These are phyloP conservation scores for Pichia thaimueangensis DNA, from an alignment of 805 yeast species.

Conservation along the genomic window DNA sequence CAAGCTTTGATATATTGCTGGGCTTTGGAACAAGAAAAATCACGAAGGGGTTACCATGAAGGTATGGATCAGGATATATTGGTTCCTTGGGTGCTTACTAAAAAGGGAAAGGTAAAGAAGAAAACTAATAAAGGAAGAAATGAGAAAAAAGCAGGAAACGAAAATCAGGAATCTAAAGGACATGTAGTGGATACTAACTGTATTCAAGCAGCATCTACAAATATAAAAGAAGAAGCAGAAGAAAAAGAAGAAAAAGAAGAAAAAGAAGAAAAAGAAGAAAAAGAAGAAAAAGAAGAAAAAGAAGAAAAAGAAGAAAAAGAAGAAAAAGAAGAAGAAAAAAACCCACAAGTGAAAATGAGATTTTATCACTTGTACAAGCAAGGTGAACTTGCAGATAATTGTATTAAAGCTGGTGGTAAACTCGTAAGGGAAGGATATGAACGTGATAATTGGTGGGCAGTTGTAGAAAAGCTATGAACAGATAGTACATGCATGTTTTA, in stretches of 20 bases:
- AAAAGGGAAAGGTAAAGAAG: conserved; percentile 35
- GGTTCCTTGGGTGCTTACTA: conserved; percentile 89
- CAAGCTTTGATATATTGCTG: conserved; percentile 82
- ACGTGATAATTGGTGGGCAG: conserved; percentile 89
- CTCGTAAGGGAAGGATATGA: conserved; percentile 78
- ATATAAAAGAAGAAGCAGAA: conserved; percentile 17
- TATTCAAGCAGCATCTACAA: too few species aligned
- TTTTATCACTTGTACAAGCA: conserved; percentile 81
- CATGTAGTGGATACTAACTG: too few species aligned
- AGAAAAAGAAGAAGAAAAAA: conserved; percentile 15
- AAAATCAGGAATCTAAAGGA: conserved; percentile 14
- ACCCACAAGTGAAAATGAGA: conserved; percentile 58
- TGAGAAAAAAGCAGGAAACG: conserved; percentile 10
- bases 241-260: background rate
- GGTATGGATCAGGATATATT: conserved; percentile 91
- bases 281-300: conserved; percentile 12
- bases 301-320: conserved; percentile 22
- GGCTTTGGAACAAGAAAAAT: conserved; percentile 89
- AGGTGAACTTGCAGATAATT: conserved; percentile 78
- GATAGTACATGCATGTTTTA: background rate
- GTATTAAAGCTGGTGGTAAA: conserved; percentile 60
- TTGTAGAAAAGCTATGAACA: conserved; percentile 32
- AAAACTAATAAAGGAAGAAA: conserved; percentile 15
- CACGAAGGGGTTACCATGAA: conserved; percentile 85
- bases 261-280: conserved; percentile 19